Percentiles rank a stretch among this genome's conserved stretches.
These are phyloP conservation scores for Cichorium intybus DNA, from an alignment of 140 eudicot genomes.

Conservation along the genomic window DNA sequence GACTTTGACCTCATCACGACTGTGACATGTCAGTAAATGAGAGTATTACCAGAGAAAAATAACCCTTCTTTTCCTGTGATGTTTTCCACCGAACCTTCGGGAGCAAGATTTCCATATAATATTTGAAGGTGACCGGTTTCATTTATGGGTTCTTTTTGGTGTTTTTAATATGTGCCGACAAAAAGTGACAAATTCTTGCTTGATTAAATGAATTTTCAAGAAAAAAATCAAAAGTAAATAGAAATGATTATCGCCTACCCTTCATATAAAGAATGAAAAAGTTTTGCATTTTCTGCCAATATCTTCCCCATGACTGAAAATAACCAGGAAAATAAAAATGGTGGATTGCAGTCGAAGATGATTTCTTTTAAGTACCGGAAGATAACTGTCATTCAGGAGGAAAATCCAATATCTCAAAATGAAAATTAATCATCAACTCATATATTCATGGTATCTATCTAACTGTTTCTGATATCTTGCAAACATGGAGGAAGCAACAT, in stretches of 20 bases:
- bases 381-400: no score
- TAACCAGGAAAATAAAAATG: neutral
- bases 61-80: conserved; percentile 98
- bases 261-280: conserved; percentile 71
- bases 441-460: no score
- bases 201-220: neutral
- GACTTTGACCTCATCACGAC: no score
- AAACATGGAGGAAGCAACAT: no score
- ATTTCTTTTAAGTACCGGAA: no score
- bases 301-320: conserved; percentile 79
- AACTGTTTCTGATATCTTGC: no score
- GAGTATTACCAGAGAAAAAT: conserved; percentile 65
- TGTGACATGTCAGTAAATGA: neutral
- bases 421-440: no score
- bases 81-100: conserved; percentile 96
- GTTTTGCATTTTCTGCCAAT: conserved; percentile 79
- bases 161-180: conserved; percentile 90
- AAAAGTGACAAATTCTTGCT: neutral
- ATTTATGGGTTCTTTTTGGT: conserved; percentile 78
- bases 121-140: conserved; percentile 80
- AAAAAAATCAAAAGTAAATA: neutral
- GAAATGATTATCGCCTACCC: conserved; percentile 57
- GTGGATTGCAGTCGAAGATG: no score
- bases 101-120: conserved; percentile 92
- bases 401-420: no score